These are phyloP conservation scores for Penicillium angulare DNA, from an alignment of 495 filamentous ascomycete genomes.

Conservation along the genomic window DNA sequence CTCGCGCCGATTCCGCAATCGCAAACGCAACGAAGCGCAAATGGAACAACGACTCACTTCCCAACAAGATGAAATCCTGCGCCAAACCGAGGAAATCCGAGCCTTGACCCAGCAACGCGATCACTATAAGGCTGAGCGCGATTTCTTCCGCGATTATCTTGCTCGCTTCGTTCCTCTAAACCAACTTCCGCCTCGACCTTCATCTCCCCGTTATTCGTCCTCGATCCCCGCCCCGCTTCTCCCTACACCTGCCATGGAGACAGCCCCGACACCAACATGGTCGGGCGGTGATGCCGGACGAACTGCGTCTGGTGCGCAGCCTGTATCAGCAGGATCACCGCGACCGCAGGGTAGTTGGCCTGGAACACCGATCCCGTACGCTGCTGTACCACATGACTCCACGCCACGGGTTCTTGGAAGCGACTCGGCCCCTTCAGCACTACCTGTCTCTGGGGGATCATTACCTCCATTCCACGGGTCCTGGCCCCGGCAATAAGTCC, in stretches of 20 bases:
- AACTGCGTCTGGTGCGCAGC: slow-evolving; percentile 4
- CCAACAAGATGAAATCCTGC: slow-evolving; percentile 54
- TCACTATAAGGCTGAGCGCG: slow-evolving; percentile 57
- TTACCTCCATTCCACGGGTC: slow-evolving; percentile 23
- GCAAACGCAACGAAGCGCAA: slow-evolving; percentile 86
- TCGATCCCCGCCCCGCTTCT: not conserved
- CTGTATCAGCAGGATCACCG: no score
- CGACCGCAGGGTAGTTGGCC: slow-evolving; percentile 19
- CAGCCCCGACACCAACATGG: slow-evolving; percentile 6
- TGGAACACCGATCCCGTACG: slow-evolving; percentile 20
- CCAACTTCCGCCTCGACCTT: slow-evolving; percentile 39
- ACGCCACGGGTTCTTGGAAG: slow-evolving; percentile 2
- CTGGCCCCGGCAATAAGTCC: slow-evolving; percentile 18
- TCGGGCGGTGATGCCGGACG: slow-evolving; percentile 4
- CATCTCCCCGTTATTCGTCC: slow-evolving; percentile 39
- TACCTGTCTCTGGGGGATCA: slow-evolving; percentile 18
- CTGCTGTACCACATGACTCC: slow-evolving; percentile 16
- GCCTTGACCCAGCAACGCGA: slow-evolving; percentile 53
- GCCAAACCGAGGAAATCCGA: slow-evolving; percentile 59
- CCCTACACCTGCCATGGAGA: slow-evolving; percentile 2
- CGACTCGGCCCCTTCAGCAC: slow-evolving; percentile 5
- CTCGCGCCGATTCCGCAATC: slow-evolving; percentile 81
- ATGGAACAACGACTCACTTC: slow-evolving; percentile 58
- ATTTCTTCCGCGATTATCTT: slow-evolving; percentile 65
- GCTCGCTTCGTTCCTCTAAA: slow-evolving; percentile 47